Conservation (phyloP, 805 yeast species). For the Scheffersomyces spartinae region DNA sequence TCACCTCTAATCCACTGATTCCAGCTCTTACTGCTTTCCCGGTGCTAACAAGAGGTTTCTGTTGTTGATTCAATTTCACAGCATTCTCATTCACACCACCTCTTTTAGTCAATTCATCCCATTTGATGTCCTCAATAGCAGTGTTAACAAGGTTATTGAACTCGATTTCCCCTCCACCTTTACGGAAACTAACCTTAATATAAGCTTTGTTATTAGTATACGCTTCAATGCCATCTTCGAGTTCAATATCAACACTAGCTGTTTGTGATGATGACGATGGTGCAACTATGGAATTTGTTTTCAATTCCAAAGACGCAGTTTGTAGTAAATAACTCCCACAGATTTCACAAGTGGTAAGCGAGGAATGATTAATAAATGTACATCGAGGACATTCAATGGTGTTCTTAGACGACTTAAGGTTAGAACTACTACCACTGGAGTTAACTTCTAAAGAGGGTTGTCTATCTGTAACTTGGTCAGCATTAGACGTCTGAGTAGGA, state of each 20-base stretch:
- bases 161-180: slow-evolving; percentile 51
- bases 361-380: slow-evolving; percentile 77
- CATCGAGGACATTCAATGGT: slow-evolving; percentile 39
- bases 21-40: too few relatives aligned
- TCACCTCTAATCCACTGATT: slow-evolving; percentile 54
- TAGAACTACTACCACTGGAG: too few relatives aligned
- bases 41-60: too few relatives aligned
- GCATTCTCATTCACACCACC: slow-evolving; percentile 9
- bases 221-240: slow-evolving; percentile 20
- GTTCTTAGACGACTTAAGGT: too few relatives aligned
- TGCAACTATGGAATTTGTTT: too few relatives aligned
- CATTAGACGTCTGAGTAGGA: background rate
- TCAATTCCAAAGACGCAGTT: background rate
- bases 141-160: slow-evolving; percentile 32
- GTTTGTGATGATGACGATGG: slow-evolving; percentile 1
- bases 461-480: background rate
- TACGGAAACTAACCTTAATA: slow-evolving; percentile 65
- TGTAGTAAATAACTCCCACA: slow-evolving; percentile 55
- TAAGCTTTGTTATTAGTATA: slow-evolving; percentile 23
- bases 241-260: slow-evolving; percentile 8
- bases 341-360: slow-evolving; percentile 69
- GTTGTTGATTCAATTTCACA: background rate
- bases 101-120: slow-evolving; percentile 29
- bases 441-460: too few relatives aligned
- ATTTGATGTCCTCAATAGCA: slow-evolving; percentile 35